Percentiles rank a stretch among this genome's conserved stretches.
phyloP scores from a whole-genome alignment of 2,329 filamentous ascomycete genomes.

The Talaromyces piceae region DNA sequence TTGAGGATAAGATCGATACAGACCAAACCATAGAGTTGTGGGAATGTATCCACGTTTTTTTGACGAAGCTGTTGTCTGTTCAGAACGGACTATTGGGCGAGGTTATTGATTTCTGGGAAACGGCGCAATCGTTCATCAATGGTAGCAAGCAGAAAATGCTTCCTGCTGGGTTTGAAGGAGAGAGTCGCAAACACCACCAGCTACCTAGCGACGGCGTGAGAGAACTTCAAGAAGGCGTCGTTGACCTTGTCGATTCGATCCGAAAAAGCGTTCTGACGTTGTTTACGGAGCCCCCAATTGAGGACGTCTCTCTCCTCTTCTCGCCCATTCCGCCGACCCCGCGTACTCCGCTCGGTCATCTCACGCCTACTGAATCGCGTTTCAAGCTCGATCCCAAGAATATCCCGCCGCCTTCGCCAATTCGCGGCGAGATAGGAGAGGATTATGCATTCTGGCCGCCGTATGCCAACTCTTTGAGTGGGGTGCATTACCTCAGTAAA shows the following conservation, averaged over 20 bases:
- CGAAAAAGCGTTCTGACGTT: conserved; percentile 72
- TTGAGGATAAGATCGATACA: conserved; percentile 62
- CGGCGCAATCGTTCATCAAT: conserved; percentile 79
- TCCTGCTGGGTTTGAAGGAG: conserved; percentile 72
- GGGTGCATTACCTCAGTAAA: conserved; percentile 81
- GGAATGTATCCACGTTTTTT: conserved; percentile 74
- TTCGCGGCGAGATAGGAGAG: conserved; percentile 79
- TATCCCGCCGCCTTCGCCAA: conserved; percentile 68
- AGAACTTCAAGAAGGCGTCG: conserved; percentile 67
- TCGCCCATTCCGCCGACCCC: conserved; percentile 67
- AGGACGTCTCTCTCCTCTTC: conserved; percentile 81
- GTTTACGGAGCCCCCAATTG: conserved; percentile 79
- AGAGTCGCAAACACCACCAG: conserved; percentile 73
- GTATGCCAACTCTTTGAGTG: conserved; percentile 82
- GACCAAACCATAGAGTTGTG: conserved; percentile 80
- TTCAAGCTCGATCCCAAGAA: conserved; percentile 76
- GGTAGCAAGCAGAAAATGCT: conserved; percentile 74
- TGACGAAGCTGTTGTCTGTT: conserved; percentile 65
- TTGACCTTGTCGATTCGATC: conserved; percentile 77
- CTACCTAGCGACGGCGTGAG: conserved; percentile 63
- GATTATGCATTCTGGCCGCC: conserved; percentile 95
- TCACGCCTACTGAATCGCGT: conserved; percentile 58
- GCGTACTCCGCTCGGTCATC: conserved; percentile 52
- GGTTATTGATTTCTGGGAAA: conserved; percentile 90
- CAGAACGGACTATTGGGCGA: conserved; percentile 78